Evolutionary conservation across 2,329 filamentous ascomycete genomes (phyloP), one percentile per base, ranked within the genome.

Genomic region (Cladorrhinum sp.): DNA sequence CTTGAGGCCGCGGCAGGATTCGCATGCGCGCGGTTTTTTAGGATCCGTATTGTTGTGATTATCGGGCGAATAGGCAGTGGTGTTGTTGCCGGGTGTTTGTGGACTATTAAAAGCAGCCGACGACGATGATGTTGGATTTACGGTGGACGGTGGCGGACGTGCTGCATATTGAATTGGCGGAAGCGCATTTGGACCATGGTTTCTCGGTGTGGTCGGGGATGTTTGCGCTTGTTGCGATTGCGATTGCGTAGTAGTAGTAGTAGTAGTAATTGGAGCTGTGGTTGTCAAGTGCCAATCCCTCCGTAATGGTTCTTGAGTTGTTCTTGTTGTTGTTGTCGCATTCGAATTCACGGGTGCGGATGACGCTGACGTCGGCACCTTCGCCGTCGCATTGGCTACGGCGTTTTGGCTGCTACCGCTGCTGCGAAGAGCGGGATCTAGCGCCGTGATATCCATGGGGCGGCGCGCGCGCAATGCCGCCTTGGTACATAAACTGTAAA

Each of bases 1-100:
- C 73, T 92, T 92, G 56, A 92, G 78, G 23, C 86, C 85, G 51
- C 89, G 86, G 71, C 89, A 92, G 2, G 88, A 86, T 72, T 92
- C 89, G 73, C 89, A 92, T 33, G 89, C 89, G 26, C 89, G 83
- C 3, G 86, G 81, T 59, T 89, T 84, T 73, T 89, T 91, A 33
- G 83, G 76, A 48, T 89, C 86, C 57, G 21, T 58, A 8, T 51
- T 53, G 39, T 24, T 50, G 26, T 16, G 36, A 30, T 20, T 52
- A 50, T 20, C 24, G 20, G 33, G 33, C 3, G 54, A 49, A 16
- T 57, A 21, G 33, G 53, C 18, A 10, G 46, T 24, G 3, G 20
- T 20, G 52, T 26, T 18, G 23, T 36, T 36, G 14, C 8, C 23
- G 10, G 53, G 53, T 20, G 21, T 55, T 30, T 36, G 39, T 1